Evolutionary conservation across 306 rosid species (phyloP), one percentile per base, ranked within the genome.

Genomic region (Alnus glutinosa): DNA sequence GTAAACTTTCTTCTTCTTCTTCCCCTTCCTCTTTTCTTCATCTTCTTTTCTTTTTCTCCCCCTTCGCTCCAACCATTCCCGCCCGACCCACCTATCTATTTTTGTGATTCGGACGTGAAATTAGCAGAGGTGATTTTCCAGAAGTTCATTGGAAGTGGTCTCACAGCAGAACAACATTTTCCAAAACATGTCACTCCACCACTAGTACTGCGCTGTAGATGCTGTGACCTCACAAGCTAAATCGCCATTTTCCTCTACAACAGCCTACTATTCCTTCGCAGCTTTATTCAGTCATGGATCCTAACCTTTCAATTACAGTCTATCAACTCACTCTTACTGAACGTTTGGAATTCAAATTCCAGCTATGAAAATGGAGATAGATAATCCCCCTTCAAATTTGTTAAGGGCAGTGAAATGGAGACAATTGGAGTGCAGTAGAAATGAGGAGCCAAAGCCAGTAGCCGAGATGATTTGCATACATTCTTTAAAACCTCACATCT

Each of bases 81-180:
- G 8, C 46, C 46, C 50, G 82, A 79, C 47, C 89, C 91, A 1
- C 36, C 81, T 7, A 75, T 86, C 81, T 7, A 75, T 86, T 71
- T 80, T 91, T 76, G 96, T 87, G 49, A 16, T 91, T 3, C 76
- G 93, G 76, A 91, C 96, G 0, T 82, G 86, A 30, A 79, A 82
- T 0, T 61, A 89, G 89, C 74, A 73, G 75, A 62, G 78, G 93
- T 4, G 96, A 89, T 70, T 84, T 84, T 89, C 39, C 86, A 74
- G 68, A 91, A 87, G 83, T 87, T 84, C 61, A 32, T 62, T 42
- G 59, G 58, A 30, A 61, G 55, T 68, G 14, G 71, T 63, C 34
- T 16, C 61, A n/a, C 61, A n/a, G 62, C 62, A 55, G 32, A 55
- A 55, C 3, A 18, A 9, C n/a, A 18, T 1, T 23, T 55, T 55